phyloP scores from a whole-genome alignment of 2,329 filamentous ascomycete species.

The Eutypa lata region DNA sequence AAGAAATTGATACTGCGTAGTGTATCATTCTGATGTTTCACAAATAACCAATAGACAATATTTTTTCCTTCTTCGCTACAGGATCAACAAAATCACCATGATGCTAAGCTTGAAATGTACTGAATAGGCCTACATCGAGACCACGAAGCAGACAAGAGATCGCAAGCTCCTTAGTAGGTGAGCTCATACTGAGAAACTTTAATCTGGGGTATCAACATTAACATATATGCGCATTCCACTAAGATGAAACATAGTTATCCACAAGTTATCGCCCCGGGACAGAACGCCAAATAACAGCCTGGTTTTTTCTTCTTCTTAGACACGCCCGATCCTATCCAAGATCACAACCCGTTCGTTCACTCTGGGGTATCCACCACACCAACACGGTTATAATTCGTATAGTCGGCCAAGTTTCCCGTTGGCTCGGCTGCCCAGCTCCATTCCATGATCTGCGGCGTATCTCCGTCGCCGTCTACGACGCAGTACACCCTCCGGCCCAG shows the following conservation, averaged over 20 bases:
- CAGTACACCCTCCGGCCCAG: conserved; percentile 1
- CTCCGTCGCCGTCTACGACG: background rate
- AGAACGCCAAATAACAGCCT: background rate
- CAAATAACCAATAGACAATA: too few relatives aligned
- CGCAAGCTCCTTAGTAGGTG: too few relatives aligned
- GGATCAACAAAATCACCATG: too few relatives aligned
- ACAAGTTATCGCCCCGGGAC: background rate
- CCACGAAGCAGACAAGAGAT: too few relatives aligned
- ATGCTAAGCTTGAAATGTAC: too few relatives aligned
- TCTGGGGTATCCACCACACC: background rate
- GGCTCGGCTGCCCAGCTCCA: background rate
- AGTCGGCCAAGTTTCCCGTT: background rate
- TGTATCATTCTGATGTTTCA: too few relatives aligned
- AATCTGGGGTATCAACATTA: background rate
- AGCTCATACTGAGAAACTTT: background rate
- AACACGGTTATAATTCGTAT: background rate
- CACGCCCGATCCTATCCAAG: too few relatives aligned
- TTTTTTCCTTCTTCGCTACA: too few relatives aligned
- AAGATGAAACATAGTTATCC: background rate
- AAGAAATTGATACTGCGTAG: too few relatives aligned
- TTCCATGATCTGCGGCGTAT: background rate
- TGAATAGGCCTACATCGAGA: too few relatives aligned
- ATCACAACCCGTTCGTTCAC: background rate
- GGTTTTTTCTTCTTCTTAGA: background rate
- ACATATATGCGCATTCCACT: background rate